Evolutionary conservation across 495 filamentous ascomycete species (phyloP).

Genomic region (Penicillium chermesinum): DNA sequence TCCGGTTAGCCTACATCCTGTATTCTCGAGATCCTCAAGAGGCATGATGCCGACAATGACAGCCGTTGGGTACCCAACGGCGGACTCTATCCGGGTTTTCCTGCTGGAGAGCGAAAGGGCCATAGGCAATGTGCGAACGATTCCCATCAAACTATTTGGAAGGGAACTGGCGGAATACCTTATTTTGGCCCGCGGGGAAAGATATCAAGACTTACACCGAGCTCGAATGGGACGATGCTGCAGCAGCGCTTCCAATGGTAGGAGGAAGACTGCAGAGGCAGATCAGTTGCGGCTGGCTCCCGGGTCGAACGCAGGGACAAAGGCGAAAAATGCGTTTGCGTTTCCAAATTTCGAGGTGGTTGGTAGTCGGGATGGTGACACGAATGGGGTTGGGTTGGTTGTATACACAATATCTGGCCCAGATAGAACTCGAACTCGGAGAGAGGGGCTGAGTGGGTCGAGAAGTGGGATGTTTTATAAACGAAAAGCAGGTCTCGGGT

Average conservation of each 20-base stretch:
- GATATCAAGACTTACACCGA: not conserved
- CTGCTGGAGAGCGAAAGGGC: constrained; percentile 16
- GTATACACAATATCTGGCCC: constrained; percentile 22
- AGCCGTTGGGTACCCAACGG: constrained; percentile 11
- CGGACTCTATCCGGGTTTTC: constrained; percentile 2
- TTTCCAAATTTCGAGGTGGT: constrained; percentile 1
- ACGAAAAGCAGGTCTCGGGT: not conserved
- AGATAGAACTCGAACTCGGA: not conserved
- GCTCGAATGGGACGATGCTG: not conserved
- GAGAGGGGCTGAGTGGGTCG: not conserved
- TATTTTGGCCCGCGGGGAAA: not conserved
- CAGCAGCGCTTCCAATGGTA: constrained; percentile 2
- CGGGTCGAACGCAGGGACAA: constrained; percentile 21
- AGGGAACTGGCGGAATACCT: constrained; percentile 3
- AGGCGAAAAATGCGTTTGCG: not conserved
- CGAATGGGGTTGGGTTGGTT: constrained; percentile 20
- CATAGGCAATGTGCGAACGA: constrained; percentile 4
- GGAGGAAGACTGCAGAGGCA: constrained; percentile 17
- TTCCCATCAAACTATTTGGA: constrained; percentile 21
- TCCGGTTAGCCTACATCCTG: not conserved
- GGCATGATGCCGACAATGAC: constrained; percentile 5
- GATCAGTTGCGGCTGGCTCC: constrained; percentile 13
- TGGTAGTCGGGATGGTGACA: constrained; percentile 7
- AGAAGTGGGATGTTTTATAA: constrained; percentile 11
- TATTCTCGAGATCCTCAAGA: not conserved